Evolutionary conservation across 306 rosid genomes (phyloP).

Genomic region (Neltuma alba): DNA sequence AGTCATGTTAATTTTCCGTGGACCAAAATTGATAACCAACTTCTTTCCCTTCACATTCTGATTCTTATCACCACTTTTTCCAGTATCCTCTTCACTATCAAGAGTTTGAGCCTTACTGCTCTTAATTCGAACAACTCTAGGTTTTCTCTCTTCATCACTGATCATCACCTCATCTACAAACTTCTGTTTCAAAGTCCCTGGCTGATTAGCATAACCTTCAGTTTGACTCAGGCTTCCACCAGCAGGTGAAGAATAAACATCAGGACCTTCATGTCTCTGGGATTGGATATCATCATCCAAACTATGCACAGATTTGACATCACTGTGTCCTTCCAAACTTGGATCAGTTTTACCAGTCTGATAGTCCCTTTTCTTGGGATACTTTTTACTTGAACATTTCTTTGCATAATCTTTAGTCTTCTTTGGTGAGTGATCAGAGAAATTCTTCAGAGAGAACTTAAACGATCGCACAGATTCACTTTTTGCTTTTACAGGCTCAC

Average conservation of each 20-base stretch:
- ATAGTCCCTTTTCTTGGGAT: constrained; percentile 63
- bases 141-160: constrained; percentile 78
- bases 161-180: constrained; percentile 95
- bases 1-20: constrained; percentile 83
- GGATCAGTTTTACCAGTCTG: constrained; percentile 48
- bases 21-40: constrained; percentile 84
- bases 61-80: constrained; percentile 60
- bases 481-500: constrained; percentile 62
- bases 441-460: constrained; percentile 80
- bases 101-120: constrained; percentile 56
- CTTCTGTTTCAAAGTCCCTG: constrained; percentile 75
- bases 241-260: constrained; percentile 65
- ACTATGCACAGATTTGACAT: constrained; percentile 57
- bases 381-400: constrained; percentile 66
- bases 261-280: constrained; percentile 60
- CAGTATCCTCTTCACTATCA: constrained; percentile 76
- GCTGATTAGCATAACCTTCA: constrained; percentile 62
- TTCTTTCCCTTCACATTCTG: constrained; percentile 82
- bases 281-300: constrained; percentile 61
- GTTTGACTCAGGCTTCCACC: constrained; percentile 69
- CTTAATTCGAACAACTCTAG: constrained; percentile 79
- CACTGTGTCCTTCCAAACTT: constrained; percentile 68
- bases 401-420: constrained; percentile 72
- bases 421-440: constrained; percentile 70
- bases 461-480: constrained; percentile 78